phyloP scores from a whole-genome alignment of 1,284 basidiomycete species.

The Puccinia hordei region DNA sequence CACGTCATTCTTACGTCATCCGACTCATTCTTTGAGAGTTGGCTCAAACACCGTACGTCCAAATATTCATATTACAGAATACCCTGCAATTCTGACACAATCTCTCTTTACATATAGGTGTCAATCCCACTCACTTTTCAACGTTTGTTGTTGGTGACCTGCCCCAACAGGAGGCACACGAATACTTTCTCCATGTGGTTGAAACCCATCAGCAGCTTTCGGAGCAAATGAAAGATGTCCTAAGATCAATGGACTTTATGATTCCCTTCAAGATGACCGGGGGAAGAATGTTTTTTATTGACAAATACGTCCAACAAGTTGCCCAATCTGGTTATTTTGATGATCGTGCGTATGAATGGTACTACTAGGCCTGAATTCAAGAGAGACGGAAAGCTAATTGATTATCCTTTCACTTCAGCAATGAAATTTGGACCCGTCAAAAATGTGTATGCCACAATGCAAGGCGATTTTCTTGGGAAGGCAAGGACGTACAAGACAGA shows the following conservation, averaged over 20 bases:
- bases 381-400: background rate
- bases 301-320: too few species aligned
- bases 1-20: slow-evolving; percentile 6
- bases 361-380: background rate
- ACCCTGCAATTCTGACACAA: background rate
- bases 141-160: background rate
- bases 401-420: background rate
- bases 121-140: background rate
- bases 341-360: slow-evolving; percentile 8
- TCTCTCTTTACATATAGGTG: background rate
- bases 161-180: background rate
- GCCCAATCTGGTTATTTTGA: background rate
- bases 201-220: background rate
- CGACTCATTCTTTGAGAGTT: background rate
- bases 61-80: slow-evolving; percentile 1
- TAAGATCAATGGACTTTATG: too few species aligned
- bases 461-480: background rate
- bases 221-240: too few species aligned
- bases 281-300: too few species aligned
- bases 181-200: background rate
- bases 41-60: background rate
- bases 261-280: too few species aligned
- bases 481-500: background rate
- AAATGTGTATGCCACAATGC: background rate
- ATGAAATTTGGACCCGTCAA: background rate